Base-by-base conservation (phyloP, 208 protist genomes). In the Crithidia bombi region DNA sequence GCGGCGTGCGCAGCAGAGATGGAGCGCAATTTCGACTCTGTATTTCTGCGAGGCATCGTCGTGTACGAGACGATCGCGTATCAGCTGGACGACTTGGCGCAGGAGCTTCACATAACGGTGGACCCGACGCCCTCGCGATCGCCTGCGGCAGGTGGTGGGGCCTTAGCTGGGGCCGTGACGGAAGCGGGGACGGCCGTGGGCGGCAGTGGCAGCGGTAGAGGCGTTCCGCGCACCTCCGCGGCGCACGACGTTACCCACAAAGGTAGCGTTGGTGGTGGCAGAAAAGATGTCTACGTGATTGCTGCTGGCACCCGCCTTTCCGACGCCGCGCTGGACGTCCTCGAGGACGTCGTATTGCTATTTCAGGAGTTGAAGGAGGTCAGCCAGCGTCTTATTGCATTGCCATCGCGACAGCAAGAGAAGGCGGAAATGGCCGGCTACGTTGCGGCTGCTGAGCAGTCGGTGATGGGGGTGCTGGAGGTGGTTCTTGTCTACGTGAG, bases 1-100 rank as follows among this genome's bases (percentile, higher is more conserved):
- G 61, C 78, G 14, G 89, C 92, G 5, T 71, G 69, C 17, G 74
- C 81, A 6, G 67, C 75, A 10, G 89, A 94, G 62, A 47, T 86
- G 56, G 79, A 84, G 61, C 81, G 86, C 32, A 35, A 71, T 17
- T 93, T 93, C 68, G 87, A 95, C 52, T 69, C 78, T 10, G 59
- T 55, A 11, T 85, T 83, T 65, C 57, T 94, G 28, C 70, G 83
- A 26, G 49, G 81, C 26, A 41, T 94, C 19, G 49, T 95, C 23
- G 66, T 92, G n/a, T 88, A 95, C 74, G 81, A 92, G 46, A 68
- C 79, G 0, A 39, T 94, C 1, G 78, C 46, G 3, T 79, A 79
- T 44, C 58, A 73, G 23, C 30, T 91, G 14, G 83, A 90, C 12
- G 76, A 75, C 46, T 44, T 78, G 19, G 69, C 71, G 19, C 47